Evolutionary conservation across 2,329 filamentous ascomycete species (phyloP), one percentile per base, ranked within the genome.

Genomic region (Sodiomyces alkalinus): DNA sequence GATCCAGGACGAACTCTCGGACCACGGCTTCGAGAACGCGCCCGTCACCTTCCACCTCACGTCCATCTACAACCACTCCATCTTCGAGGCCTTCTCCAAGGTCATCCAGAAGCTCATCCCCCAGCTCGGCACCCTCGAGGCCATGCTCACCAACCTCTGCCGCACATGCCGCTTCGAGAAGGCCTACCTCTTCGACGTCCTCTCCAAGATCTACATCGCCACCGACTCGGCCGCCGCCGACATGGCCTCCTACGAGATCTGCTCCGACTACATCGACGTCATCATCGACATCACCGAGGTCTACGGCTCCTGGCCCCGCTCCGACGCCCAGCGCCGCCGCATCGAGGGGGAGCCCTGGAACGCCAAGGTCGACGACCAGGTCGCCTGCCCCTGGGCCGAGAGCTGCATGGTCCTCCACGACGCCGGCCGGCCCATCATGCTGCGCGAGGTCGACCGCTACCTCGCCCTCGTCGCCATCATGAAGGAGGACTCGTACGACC

Each of bases 131-230:
- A 92, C 86, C 16, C 72, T 98, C 31, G 90, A 98, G 55, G 80
- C 85, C 28, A 71, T 98, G 53, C 77, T 98, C 44, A 94, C 92
- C 45, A 90, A 87, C 40, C 69, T 98, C 22, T 92, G 83, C 56
- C 82, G 80, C 35, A 90, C 83, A 10, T 96, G 86, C 48, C 80
- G 82, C 26, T 94, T 98, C 49, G 86, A 96, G 50, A 98, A 98
- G 56, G 87, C 86, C 4, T 98, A 98, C 51, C 72, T 98, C 6
- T 98, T 98, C 48, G 92, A 98, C 48, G 86, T 96, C 7, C 70
- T 92, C 41, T 92, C 82, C 56, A 98, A 98, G 59, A 93, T 98
- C 37, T 98, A 98, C 58, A 92, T 98, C 41, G 90, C 90, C 1
- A 94, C 87, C 5, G 90, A 98, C 51, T 90, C 79, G 17, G 79